phyloP scores from a whole-genome alignment of 164 flowering plant species.

The Houttuynia cordata region DNA sequence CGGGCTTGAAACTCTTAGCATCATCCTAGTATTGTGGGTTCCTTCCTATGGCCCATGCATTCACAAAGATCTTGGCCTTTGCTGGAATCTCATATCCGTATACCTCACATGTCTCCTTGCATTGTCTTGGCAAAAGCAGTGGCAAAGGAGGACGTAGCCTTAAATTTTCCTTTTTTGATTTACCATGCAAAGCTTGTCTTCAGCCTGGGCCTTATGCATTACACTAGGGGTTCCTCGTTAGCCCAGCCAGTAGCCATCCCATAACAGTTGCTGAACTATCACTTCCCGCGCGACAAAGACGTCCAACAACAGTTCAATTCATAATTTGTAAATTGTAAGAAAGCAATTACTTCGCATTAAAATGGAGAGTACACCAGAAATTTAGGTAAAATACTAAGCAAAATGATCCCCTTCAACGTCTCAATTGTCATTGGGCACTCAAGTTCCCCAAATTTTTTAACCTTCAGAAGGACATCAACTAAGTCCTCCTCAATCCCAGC shows the following conservation, averaged over 20 bases:
- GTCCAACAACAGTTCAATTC: too few relatives aligned
- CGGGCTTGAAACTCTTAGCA: slow-evolving; percentile 24
- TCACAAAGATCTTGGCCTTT: too few relatives aligned
- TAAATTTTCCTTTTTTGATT: slow-evolving; percentile 16
- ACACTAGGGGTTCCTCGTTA: slow-evolving; percentile 4
- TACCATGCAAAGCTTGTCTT: background rate
- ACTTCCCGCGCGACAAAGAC: background rate
- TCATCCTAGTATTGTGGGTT: slow-evolving; percentile 29
- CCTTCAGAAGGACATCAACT: slow-evolving; percentile 9
- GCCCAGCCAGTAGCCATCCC: background rate
- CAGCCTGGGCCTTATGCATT: slow-evolving; percentile 9
- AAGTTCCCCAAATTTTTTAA: slow-evolving; percentile 1
- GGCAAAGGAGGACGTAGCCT: slow-evolving; percentile 36
- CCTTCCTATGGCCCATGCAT: too few relatives aligned
- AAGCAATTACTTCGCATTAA: too few relatives aligned
- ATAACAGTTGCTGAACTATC: background rate
- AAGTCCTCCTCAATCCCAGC: too few relatives aligned
- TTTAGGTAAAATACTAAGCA: too few relatives aligned
- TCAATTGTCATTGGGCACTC: slow-evolving; percentile 4
- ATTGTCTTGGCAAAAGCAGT: slow-evolving; percentile 23
- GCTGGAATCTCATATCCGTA: too few relatives aligned
- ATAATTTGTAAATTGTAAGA: too few relatives aligned
- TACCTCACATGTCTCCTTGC: slow-evolving; percentile 11
- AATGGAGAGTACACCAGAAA: too few relatives aligned
- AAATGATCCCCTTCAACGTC: slow-evolving; percentile 12